These are phyloP conservation scores for Kregervanrija pseudodelftensis DNA, from an alignment of 805 yeast species.

Conservation along the genomic window DNA sequence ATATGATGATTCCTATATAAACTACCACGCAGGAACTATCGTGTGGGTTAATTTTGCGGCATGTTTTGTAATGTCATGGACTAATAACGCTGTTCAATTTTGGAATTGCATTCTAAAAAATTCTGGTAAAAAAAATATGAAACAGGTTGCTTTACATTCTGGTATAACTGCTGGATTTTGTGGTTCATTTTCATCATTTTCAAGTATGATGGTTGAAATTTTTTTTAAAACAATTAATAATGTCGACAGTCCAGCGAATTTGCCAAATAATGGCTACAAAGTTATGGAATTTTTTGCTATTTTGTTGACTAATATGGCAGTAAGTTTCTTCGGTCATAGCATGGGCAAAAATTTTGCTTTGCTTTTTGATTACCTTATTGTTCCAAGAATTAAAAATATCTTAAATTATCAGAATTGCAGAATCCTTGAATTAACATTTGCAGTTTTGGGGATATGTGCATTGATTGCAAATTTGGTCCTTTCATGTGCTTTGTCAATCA, in stretches of 20 bases:
- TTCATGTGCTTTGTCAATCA: conserved; percentile 26
- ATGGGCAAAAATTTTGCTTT: conserved; percentile 47
- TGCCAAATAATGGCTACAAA: conserved; percentile 70
- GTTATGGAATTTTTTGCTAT: conserved; percentile 70
- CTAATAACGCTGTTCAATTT: conserved; percentile 9
- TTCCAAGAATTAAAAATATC: conserved; percentile 1
- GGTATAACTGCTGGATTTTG: conserved; percentile 77
- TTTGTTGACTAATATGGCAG: conserved; percentile 47
- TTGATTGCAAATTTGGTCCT: conserved; percentile 37
- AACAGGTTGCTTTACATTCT: conserved; percentile 40
- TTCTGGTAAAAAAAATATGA: conserved; percentile 24
- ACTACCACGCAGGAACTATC: conserved; percentile 26
- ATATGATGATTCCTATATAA: conserved; percentile 12
- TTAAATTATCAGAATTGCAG: conserved; percentile 9
- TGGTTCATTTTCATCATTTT: conserved; percentile 76
- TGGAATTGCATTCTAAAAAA: conserved; percentile 9
- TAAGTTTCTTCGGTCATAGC: conserved; percentile 52
- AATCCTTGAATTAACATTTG: conserved; percentile 10
- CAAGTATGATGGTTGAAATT: conserved; percentile 52
- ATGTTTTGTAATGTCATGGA: conserved; percentile 59
- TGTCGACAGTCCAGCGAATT: conserved; percentile 17
- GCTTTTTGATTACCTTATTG: conserved; percentile 7
- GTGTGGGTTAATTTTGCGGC: conserved; percentile 77
- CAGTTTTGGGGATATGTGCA: conserved; percentile 21
- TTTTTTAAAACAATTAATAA: conserved; percentile 42